phyloP scores from a whole-genome alignment of 2,329 filamentous ascomycete genomes.

The Kalaharituber pfeilii region DNA sequence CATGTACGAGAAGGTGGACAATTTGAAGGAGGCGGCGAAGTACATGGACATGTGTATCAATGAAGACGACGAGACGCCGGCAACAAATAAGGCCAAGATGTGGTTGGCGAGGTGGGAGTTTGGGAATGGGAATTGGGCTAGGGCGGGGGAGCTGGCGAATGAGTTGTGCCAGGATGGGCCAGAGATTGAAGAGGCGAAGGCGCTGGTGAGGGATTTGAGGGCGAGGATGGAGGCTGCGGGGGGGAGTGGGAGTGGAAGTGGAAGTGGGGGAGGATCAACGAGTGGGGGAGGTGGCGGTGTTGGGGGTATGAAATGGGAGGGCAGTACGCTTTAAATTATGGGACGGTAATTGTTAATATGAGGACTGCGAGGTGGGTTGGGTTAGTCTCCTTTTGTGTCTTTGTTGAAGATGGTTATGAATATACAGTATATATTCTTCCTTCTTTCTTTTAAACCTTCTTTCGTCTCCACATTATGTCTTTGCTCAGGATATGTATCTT shows the following conservation, averaged over 20 bases:
- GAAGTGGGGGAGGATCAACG: background rate
- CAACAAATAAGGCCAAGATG: slow-evolving; percentile 79
- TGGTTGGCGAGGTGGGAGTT: slow-evolving; percentile 82
- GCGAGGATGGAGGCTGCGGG: slow-evolving; percentile 45
- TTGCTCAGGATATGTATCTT: too few species aligned
- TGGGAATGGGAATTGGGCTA: slow-evolving; percentile 52
- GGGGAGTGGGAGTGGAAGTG: slow-evolving; percentile 7
- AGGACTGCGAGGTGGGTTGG: too few species aligned
- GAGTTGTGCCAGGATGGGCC: slow-evolving; percentile 92
- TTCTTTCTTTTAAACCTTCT: too few species aligned
- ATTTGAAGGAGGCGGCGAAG: slow-evolving; percentile 62
- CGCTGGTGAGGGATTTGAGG: slow-evolving; percentile 69
- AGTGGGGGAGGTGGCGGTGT: background rate
- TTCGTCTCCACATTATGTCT: too few species aligned
- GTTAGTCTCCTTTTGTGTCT: too few species aligned
- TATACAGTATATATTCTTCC: too few species aligned
- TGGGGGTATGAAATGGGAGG: too few species aligned
- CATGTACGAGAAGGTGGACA: slow-evolving; percentile 67
- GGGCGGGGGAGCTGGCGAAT: slow-evolving; percentile 64
- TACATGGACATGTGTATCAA: slow-evolving; percentile 95
- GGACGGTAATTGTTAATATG: too few species aligned
- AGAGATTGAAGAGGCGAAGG: slow-evolving; percentile 93
- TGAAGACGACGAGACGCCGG: slow-evolving; percentile 67
- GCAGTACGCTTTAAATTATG: too few species aligned
- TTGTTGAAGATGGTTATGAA: too few species aligned